Evolutionary conservation across 1,139 yeast genomes (phyloP).

Genomic region (Tardiomyces digboiensis): DNA sequence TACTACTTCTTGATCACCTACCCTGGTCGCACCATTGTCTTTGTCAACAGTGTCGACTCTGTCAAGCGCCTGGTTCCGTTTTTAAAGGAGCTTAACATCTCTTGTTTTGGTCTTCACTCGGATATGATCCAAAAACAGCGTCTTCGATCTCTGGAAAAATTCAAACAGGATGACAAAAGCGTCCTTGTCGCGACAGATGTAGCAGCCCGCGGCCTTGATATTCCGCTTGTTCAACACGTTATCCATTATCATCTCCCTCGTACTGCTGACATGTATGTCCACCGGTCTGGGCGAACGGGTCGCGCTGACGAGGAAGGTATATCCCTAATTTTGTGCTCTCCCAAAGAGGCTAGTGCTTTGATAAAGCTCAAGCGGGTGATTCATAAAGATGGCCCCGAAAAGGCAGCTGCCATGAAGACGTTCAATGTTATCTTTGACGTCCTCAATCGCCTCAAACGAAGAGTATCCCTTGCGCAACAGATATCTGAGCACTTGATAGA

Average conservation of each 20-base stretch:
- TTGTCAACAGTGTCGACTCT: conserved; percentile 90
- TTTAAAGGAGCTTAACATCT: conserved; percentile 56
- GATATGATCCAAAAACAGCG: conserved; percentile 95
- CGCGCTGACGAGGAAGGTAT: conserved; percentile 95
- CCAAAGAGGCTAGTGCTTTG: conserved; percentile 87
- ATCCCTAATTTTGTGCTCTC: conserved; percentile 84
- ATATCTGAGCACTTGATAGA: conserved; percentile 65
- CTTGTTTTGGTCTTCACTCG: conserved; percentile 81
- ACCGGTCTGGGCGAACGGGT: conserved; percentile 97
- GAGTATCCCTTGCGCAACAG: conserved; percentile 60
- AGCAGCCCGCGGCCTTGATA: conserved; percentile 97
- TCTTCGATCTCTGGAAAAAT: conserved; percentile 68
- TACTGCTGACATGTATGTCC: conserved; percentile 90
- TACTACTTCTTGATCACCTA: conserved; percentile 82
- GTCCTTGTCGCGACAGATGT: conserved; percentile 93
- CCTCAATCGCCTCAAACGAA: conserved; percentile 55
- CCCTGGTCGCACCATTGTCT: conserved; percentile 85
- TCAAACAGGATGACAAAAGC: conserved; percentile 35
- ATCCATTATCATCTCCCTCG: conserved; percentile 95
- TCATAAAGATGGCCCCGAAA: conserved; percentile 27
- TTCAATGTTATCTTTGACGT: conserved; percentile 74
- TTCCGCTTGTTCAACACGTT: conserved; percentile 85
- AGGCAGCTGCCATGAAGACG: conserved; percentile 48
- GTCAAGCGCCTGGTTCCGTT: conserved; percentile 80
- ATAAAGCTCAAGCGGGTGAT: conserved; percentile 55